Conservation (phyloP, 192 early-diverging fungal species). For the Coemansia sp. region DNA sequence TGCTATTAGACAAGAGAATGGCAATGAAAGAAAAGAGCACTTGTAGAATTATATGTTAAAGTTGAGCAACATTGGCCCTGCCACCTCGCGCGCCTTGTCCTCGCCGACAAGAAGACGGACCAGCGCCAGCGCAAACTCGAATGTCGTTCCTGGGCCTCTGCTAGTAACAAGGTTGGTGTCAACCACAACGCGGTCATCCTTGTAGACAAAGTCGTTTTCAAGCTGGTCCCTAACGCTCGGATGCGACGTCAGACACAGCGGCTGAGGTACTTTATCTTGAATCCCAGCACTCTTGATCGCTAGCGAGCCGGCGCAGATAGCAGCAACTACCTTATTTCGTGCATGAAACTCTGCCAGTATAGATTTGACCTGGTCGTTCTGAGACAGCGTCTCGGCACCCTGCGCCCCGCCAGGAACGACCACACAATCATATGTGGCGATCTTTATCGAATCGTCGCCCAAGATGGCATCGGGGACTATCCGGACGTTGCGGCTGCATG, state of each 20-base stretch:
- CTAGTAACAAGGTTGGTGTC: constrained; percentile 71
- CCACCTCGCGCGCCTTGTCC: constrained; percentile 40
- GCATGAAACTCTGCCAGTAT: constrained; percentile 57
- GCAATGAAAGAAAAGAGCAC: not conserved
- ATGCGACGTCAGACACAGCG: constrained; percentile 41
- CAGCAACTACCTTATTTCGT: constrained; percentile 62
- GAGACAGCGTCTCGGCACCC: constrained; percentile 60
- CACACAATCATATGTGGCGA: constrained; percentile 56
- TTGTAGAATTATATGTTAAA: constrained; percentile 16
- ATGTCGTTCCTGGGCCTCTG: constrained; percentile 78
- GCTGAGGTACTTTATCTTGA: constrained; percentile 28
- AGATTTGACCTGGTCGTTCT: constrained; percentile 53
- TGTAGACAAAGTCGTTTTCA: constrained; percentile 58
- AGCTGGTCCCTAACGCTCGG: constrained; percentile 44
- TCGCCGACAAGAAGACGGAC: constrained; percentile 36
- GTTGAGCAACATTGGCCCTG: constrained; percentile 42
- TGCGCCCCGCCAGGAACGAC: constrained; percentile 75
- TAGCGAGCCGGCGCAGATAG: constrained; percentile 71
- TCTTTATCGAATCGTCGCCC: constrained; percentile 32
- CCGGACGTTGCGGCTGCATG: constrained; percentile 54
- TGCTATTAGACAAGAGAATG: not conserved
- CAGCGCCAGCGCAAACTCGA: constrained; percentile 70
- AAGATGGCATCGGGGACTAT: constrained; percentile 64
- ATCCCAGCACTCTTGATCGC: constrained; percentile 37
- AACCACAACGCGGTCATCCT: constrained; percentile 72